phyloP scores from a whole-genome alignment of 345 rosid species.

The Pseudoturritis turrita region DNA sequence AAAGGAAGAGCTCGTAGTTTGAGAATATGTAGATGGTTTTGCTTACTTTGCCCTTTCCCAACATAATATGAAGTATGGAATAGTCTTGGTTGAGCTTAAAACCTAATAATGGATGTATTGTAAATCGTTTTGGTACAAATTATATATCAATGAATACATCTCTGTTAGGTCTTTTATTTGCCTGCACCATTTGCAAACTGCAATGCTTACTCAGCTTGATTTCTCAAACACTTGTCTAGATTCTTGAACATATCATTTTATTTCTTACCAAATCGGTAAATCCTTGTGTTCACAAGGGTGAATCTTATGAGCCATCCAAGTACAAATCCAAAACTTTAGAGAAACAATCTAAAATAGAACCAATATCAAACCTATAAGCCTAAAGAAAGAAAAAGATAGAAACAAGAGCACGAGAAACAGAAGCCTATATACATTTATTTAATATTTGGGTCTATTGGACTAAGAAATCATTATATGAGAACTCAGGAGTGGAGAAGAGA shows the following conservation, averaged over 20 bases:
- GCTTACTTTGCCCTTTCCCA: not conserved
- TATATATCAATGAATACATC: not conserved
- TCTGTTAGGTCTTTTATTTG: too few species aligned
- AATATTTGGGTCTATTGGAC: slow-evolving; percentile 17
- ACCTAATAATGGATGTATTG: not conserved
- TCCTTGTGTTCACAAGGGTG: not conserved
- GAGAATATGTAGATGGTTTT: not conserved
- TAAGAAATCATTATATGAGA: slow-evolving; percentile 31
- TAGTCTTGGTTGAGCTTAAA: not conserved
- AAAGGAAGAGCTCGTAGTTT: not conserved
- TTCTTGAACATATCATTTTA: not conserved
- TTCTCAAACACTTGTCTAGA: not conserved
- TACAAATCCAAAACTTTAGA: not conserved
- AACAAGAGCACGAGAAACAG: not conserved
- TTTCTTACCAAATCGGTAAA: not conserved
- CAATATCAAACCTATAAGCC: not conserved
- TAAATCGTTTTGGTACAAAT: not conserved
- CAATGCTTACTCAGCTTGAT: not conserved
- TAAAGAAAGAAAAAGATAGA: not conserved
- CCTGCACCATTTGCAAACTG: not conserved
- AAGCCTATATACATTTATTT: slow-evolving; percentile 3
- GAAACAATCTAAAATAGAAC: not conserved
- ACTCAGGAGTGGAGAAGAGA: slow-evolving; percentile 56
- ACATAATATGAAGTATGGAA: not conserved
- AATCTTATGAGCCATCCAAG: slow-evolving; percentile 3